Percentiles rank a stretch among this genome's conserved stretches.
Evolutionary conservation across 768 basidiomycete species (phyloP).

Genomic region (Phanerochaete sordida): DNA sequence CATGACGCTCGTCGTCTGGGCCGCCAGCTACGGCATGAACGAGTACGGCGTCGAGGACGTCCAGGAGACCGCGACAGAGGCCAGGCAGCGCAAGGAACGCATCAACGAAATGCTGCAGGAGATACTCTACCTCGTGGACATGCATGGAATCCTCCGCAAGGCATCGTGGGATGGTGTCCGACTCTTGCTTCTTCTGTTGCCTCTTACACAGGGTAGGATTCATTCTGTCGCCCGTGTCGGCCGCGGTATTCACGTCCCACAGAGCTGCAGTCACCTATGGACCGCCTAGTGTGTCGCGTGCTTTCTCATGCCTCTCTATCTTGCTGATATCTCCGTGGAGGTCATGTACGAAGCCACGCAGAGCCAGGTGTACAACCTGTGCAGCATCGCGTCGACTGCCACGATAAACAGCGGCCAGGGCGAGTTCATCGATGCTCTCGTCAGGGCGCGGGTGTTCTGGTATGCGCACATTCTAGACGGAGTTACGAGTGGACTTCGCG

Average conservation of each 20-base stretch:
- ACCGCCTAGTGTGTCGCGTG: conserved; percentile 35
- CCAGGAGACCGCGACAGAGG: conserved; percentile 30
- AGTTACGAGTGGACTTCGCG: conserved; percentile 74
- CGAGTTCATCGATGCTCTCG: conserved; percentile 52
- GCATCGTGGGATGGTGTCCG: conserved; percentile 88
- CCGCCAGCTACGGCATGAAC: conserved; percentile 83
- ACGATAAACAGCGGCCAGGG: conserved; percentile 47
- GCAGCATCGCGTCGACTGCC: conserved; percentile 46
- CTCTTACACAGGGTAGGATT: conserved; percentile 75
- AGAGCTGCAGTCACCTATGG: conserved; percentile 44
- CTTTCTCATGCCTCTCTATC: neutral
- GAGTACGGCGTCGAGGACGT: conserved; percentile 61
- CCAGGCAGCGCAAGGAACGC: conserved; percentile 45
- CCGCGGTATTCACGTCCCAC: conserved; percentile 6
- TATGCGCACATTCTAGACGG: conserved; percentile 87
- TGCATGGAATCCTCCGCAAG: conserved; percentile 71
- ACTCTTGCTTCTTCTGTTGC: conserved; percentile 72
- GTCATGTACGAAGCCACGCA: conserved; percentile 80
- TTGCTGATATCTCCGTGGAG: conserved; percentile 30
- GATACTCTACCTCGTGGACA: conserved; percentile 76
- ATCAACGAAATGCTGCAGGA: conserved; percentile 72
- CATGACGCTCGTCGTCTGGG: conserved; percentile 85
- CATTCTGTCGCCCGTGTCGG: neutral
- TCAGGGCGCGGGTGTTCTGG: conserved; percentile 85
- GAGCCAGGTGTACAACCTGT: conserved; percentile 78